A percentile compares a stretch with the other conserved stretches of the same genome.
Conservation (phyloP, 345 rosid species). For the Eucalyptus grandis region DNA sequence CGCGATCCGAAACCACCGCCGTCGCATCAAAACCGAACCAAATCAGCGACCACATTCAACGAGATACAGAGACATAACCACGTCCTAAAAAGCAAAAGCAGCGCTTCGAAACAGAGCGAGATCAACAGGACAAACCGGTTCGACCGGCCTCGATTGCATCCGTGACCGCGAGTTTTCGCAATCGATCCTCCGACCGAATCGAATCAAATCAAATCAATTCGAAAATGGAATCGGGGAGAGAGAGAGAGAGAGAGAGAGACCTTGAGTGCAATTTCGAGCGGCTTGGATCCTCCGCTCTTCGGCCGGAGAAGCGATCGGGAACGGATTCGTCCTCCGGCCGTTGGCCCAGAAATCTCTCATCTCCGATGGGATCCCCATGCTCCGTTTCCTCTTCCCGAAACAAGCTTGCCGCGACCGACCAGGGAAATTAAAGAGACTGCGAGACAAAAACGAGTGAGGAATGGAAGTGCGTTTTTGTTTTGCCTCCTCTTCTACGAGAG, state of each 20-base stretch:
- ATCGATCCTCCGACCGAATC: not conserved
- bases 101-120: not conserved
- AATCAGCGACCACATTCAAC: not conserved
- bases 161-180: not conserved
- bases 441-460: not conserved
- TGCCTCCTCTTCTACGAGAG: not conserved
- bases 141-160: not conserved
- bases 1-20: not conserved
- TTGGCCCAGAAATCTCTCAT: slow-evolving; percentile 2
- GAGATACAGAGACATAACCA: not conserved
- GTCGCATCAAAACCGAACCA: not conserved
- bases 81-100: not conserved
- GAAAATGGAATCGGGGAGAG: not conserved
- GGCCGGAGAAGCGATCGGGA: slow-evolving; percentile 21
- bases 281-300: slow-evolving; percentile 12
- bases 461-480: not conserved
- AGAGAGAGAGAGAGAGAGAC: not conserved
- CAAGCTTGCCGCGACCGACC: not conserved
- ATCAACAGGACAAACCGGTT: not conserved
- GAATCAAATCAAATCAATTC: not conserved
- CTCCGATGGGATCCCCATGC: slow-evolving; percentile 18
- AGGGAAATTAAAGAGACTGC: not conserved
- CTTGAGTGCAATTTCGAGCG: slow-evolving; percentile 14
- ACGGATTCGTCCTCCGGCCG: not conserved
- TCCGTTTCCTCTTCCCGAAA: not conserved